Percentiles rank a stretch among this genome's conserved stretches.
These are phyloP conservation scores for Erythrobasidium hasegawianum DNA, from an alignment of 1,284 basidiomycete genomes.

Conservation along the genomic window DNA sequence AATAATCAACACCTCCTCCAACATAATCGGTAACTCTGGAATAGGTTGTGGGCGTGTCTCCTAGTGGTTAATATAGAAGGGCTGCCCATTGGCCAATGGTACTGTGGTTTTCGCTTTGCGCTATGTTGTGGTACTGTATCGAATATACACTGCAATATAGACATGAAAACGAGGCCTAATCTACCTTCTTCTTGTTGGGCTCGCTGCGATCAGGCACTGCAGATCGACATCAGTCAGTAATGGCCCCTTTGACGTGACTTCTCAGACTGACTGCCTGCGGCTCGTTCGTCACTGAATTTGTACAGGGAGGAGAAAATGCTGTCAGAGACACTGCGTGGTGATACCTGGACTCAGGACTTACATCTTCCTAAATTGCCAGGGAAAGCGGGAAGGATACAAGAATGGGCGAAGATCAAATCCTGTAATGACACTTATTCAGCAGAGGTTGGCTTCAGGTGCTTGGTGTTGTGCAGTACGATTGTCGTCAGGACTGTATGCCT, in stretches of 20 bases:
- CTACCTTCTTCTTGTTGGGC: slow-evolving; percentile 27
- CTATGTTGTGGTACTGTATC: too few species aligned
- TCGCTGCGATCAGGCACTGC: slow-evolving; percentile 35
- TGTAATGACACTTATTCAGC: slow-evolving; percentile 47
- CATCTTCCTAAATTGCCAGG: slow-evolving; percentile 94
- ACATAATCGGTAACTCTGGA: too few species aligned
- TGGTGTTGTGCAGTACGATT: slow-evolving; percentile 63
- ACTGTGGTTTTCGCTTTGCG: too few species aligned
- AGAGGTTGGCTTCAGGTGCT: slow-evolving; percentile 19
- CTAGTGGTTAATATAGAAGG: too few species aligned
- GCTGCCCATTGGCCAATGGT: too few species aligned
- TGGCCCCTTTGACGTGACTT: background rate
- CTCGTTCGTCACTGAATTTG: slow-evolving; percentile 25
- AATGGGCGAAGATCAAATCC: slow-evolving; percentile 95
- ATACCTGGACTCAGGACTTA: background rate
- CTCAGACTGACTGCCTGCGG: slow-evolving; percentile 13
- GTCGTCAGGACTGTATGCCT: slow-evolving; percentile 93
- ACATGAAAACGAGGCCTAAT: slow-evolving; percentile 3
- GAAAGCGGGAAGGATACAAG: slow-evolving; percentile 88
- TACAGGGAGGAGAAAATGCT: background rate
- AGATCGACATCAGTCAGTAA: background rate
- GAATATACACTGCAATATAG: background rate
- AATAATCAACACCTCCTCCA: too few species aligned
- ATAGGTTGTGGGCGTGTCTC: too few species aligned
- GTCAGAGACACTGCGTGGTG: background rate